A percentile compares a stretch with the other conserved stretches of the same genome.
phyloP scores from a whole-genome alignment of 2,329 filamentous ascomycete species.

The Trichoderma sp. region DNA sequence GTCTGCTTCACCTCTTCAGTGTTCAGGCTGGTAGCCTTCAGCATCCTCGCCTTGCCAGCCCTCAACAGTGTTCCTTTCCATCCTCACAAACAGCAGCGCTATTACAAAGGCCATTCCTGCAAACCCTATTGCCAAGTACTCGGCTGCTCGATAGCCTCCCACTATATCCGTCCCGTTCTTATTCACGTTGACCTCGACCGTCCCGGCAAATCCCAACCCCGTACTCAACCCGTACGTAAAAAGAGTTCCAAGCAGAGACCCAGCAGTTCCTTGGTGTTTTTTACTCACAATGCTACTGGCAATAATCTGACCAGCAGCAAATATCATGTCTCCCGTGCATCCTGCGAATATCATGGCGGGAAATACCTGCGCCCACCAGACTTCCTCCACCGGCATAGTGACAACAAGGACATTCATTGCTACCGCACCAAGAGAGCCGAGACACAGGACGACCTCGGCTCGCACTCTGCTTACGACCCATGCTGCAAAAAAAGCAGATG shows the following conservation, averaged over 20 bases:
- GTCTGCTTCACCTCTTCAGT: background rate
- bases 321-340: slow-evolving; percentile 5
- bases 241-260: background rate
- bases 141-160: background rate
- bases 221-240: slow-evolving; percentile 5
- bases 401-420: background rate
- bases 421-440: background rate
- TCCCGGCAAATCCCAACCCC: background rate
- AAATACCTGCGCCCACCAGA: background rate
- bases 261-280: background rate
- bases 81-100: background rate
- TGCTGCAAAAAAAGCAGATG: background rate
- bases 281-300: background rate
- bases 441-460: background rate
- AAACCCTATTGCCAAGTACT: background rate
- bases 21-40: background rate
- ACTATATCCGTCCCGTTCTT: background rate
- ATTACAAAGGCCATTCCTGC: background rate
- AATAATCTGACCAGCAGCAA: slow-evolving; percentile 4
- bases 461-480: background rate
- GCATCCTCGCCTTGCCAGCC: slow-evolving; percentile 6
- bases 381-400: background rate
- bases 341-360: background rate
- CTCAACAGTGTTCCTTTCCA: slow-evolving; percentile 2
- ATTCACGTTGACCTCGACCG: background rate